Evolutionary conservation across 2,329 filamentous ascomycete species (phyloP).

Genomic region (Zymoseptoria passerinii): DNA sequence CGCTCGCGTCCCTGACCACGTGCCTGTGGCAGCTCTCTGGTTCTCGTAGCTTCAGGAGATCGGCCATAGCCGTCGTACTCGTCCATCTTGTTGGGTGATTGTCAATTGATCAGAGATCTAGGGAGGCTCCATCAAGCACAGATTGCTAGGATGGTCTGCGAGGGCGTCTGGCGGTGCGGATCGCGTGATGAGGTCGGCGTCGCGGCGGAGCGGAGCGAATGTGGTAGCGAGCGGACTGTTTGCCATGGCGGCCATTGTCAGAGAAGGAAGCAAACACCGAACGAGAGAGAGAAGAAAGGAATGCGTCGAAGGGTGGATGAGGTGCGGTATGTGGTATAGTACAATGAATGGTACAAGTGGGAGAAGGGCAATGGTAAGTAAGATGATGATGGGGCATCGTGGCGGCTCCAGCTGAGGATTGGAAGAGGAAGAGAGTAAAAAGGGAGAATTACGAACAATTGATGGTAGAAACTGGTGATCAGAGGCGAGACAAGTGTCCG

Average conservation of each 20-base stretch:
- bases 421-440: constrained; percentile 14
- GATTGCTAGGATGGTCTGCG: not conserved
- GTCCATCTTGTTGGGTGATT: constrained; percentile 13
- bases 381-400: constrained; percentile 1
- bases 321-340: not conserved
- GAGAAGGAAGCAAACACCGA: constrained; percentile 12
- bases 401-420: not conserved
- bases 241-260: constrained; percentile 23
- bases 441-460: constrained; percentile 24
- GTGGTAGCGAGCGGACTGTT: constrained; percentile 17
- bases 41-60: not conserved
- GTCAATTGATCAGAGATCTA: constrained; percentile 2
- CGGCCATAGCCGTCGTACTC: constrained; percentile 13
- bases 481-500: not conserved
- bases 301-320: constrained; percentile 15
- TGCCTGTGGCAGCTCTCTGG: not conserved
- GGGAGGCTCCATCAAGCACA: constrained; percentile 14
- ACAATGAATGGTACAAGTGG: not conserved
- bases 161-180: not conserved
- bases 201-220: not conserved
- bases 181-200: not conserved
- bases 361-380: not conserved
- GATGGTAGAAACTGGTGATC: constrained; percentile 10
- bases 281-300: constrained; percentile 25
- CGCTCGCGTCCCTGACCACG: constrained; percentile 15